Evolutionary conservation across 2,329 filamentous ascomycete species (phyloP).

Genomic region (Talaromyces sp.): DNA sequence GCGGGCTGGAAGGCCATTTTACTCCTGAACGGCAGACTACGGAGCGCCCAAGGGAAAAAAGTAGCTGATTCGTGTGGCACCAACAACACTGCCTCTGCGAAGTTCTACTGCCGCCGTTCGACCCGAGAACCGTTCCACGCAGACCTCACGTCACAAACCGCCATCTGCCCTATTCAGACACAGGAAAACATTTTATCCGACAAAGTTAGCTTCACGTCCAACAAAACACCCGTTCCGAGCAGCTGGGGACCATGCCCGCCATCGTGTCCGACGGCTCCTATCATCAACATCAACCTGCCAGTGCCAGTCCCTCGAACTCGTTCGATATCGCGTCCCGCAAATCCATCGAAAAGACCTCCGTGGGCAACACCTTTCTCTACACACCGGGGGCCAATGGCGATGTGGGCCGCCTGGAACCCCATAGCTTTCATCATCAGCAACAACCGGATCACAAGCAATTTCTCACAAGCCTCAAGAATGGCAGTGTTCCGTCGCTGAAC

Average conservation of each 20-base stretch:
- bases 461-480: conserved; percentile 42
- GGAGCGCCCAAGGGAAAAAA: not conserved
- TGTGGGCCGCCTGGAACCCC: conserved; percentile 37
- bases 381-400: conserved; percentile 46
- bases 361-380: conserved; percentile 47
- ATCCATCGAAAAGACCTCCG: conserved; percentile 43
- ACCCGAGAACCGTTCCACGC: conserved; percentile 24
- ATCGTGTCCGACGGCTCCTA: conserved; percentile 37
- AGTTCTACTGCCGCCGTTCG: not conserved
- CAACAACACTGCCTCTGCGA: not conserved
- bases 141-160: conserved; percentile 30
- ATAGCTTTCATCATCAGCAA: conserved; percentile 29
- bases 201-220: not conserved
- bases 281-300: conserved; percentile 19
- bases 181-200: not conserved
- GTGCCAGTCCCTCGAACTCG: conserved; percentile 33
- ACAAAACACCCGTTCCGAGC: not conserved
- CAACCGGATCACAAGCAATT: conserved; percentile 36
- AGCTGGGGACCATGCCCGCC: conserved; percentile 35
- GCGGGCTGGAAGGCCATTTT: not conserved
- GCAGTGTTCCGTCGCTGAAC: conserved; percentile 59
- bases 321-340: conserved; percentile 43
- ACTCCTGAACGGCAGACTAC: not conserved
- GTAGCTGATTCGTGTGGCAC: not conserved
- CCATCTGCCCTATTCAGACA: conserved; percentile 10